phyloP scores from a whole-genome alignment of 345 rosid species.

The Geranium brycei region DNA sequence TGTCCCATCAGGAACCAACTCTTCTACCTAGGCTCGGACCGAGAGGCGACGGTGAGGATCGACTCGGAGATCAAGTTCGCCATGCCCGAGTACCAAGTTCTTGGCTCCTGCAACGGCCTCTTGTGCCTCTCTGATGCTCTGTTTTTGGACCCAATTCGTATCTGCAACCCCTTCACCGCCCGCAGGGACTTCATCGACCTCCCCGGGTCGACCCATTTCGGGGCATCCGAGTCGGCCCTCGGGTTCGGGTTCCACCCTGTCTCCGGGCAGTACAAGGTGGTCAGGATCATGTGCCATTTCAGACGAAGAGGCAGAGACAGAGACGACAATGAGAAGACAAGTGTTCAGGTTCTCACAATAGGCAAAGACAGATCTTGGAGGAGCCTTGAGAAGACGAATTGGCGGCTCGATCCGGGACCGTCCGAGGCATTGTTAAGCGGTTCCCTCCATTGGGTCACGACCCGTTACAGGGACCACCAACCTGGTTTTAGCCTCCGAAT shows the following conservation, averaged over 20 bases:
- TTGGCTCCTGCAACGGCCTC: constrained; percentile 5
- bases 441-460: constrained; percentile 6
- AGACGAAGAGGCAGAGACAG: not conserved
- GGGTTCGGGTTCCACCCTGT: constrained; percentile 4
- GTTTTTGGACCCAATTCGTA: not conserved
- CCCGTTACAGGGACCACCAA: too few relatives aligned
- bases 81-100: not conserved
- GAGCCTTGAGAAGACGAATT: constrained; percentile 1
- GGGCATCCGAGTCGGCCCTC: not conserved
- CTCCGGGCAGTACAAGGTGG: constrained; percentile 3
- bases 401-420: not conserved
- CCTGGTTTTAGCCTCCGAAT: not conserved
- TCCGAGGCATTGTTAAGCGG: not conserved
- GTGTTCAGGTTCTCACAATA: constrained; percentile 4
- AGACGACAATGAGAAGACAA: not conserved
- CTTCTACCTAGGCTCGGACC: not conserved
- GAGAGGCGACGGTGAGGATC: not conserved
- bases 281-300: not conserved
- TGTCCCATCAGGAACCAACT: not conserved
- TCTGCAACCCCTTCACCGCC: constrained; percentile 4
- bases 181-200: not conserved
- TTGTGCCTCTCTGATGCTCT: not conserved
- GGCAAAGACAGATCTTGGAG: constrained; percentile 5
- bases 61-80: not conserved
- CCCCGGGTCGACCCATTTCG: not conserved